Evolutionary conservation across 495 filamentous ascomycete species (phyloP), one percentile per base, ranked within the genome.

Genomic region (Penicillium parvum): DNA sequence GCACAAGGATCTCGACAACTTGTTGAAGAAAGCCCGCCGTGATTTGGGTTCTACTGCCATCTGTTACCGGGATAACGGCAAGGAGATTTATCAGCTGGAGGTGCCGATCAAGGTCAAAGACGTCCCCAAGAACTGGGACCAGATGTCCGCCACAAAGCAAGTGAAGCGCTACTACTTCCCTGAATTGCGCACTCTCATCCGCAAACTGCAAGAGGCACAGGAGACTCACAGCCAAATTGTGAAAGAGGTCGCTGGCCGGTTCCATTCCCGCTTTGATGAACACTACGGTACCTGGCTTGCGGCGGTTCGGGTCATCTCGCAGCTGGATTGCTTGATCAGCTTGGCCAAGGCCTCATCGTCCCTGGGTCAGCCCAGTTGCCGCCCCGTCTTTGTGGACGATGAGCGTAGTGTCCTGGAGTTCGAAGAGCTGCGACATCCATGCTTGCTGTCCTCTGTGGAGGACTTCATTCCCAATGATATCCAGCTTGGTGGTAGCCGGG

Each of bases 401-500:
- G 83, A 90, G 41, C 76, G 90, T 27, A 95, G 85, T 57, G 81
- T 95, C 5, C 67, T 99, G 16, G 86, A 95, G 48, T 96, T 97
- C 52, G 75, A 87, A 36, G 90, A 95, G 49, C 81, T 99, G 11
- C 84, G 94, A 3, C 92, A 99, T 60, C 92, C 92, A 2, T 97
- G 92, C 66, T 89, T 98, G 73, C 68, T 90, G 29, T 85, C 84
- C 21, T 88, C 80, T 4, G 87, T 95, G 6, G 79, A 81, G 32
- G 90, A 96, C 64, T 99, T 99, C 64, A 99, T 99, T 52, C 92
- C 92, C 9, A 99, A 99, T 55, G 86, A 96, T 58, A 79, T 99
- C 40, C 76, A 82, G 44, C 81, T 99, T 12, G 92, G 92, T 34
- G 94, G 94, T 23, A 70, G 78, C 29, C 62, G 72, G 18, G 62